Base-by-base conservation (phyloP, 768 basidiomycete genomes). In the Russula abietina region DNA sequence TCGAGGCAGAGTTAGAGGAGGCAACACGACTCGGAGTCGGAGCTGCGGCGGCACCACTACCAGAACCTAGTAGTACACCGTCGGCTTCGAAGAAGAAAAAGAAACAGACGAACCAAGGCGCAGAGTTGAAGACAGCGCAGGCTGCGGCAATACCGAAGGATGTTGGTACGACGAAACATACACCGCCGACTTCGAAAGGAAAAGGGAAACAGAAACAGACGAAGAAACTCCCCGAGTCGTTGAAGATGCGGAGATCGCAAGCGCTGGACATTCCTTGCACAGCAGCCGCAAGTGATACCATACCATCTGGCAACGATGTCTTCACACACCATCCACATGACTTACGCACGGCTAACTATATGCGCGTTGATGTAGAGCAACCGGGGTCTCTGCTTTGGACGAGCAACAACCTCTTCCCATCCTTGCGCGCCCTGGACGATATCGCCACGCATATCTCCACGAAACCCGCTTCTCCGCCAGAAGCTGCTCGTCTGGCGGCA, bases 391-490 rank as follows among this genome's bases (percentile, higher is more conserved):
- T 12, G 14, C 36, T 10, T 16, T 28, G 58, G 52, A 26, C 32
- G 22, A 53, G 36, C 8, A 17, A 19, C 24, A 43, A 19, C 1
- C 54, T 66, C 56, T 60, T 66, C 43, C 56, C 65, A 5, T 65
- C 63, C 17, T 52, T 66, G 2, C 64, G 55, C 8, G 32, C 51
- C 6, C 39, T 66, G 17, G 55, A 66, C 17, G 32, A 19, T 14
- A 36, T 57, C 43, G 28, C 59, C 6, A 26, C 55, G 3, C 12
- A 4, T 19, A 8, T 43, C 28, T 11, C 28, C 8, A 43, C 45
- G 7, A 57, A 41, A 17, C 28, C 58, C 9, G 5, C 10, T 19
- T 26, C 39, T 22, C 33, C 30, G 9, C 17, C 53, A 0, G 57
- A 64, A 19, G 22, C 39, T 16, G 22, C 26, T 2, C n/a, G 28